These are phyloP conservation scores for Cytospora piceae DNA, from an alignment of 2,329 filamentous ascomycete genomes.

Conservation along the genomic window DNA sequence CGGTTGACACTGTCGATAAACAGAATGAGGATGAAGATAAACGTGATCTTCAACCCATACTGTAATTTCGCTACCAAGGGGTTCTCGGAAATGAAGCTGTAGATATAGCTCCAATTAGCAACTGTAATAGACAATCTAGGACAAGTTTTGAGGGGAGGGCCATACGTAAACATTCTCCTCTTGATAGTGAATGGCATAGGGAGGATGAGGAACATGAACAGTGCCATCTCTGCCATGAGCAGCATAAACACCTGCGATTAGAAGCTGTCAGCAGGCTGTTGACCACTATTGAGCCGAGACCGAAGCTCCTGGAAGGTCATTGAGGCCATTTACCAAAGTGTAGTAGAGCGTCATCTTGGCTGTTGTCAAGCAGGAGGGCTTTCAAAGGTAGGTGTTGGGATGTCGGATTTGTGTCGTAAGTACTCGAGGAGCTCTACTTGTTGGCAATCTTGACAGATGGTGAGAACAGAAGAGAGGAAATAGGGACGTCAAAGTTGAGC, in stretches of 20 bases:
- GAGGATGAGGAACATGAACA: constrained; percentile 80
- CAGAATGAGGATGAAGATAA: constrained; percentile 97
- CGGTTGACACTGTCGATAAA: constrained; percentile 96
- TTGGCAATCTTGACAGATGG: background rate
- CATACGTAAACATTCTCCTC: constrained; percentile 79
- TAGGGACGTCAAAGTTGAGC: constrained; percentile 1
- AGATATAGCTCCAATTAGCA: background rate
- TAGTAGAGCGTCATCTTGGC: constrained; percentile 63
- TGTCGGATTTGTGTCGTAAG: background rate
- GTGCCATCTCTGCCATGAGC: constrained; percentile 78
- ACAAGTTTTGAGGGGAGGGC: background rate
- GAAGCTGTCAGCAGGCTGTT: constrained; percentile 34
- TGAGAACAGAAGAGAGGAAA: constrained; percentile 5
- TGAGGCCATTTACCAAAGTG: constrained; percentile 48
- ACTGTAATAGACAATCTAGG: background rate
- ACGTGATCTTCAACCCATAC: constrained; percentile 98
- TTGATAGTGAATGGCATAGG: constrained; percentile 87
- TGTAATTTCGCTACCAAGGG: constrained; percentile 85
- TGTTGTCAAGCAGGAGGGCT: constrained; percentile 18
- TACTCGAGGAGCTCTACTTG: background rate
- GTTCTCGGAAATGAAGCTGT: constrained; percentile 90
- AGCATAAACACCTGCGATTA: constrained; percentile 74
- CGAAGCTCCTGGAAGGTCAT: background rate
- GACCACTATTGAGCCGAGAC: background rate
- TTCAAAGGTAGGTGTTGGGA: background rate